A percentile compares a stretch with the other conserved stretches of the same genome.
Evolutionary conservation across 2,329 filamentous ascomycete species (phyloP).

Genomic region (Harringtonia aguacate): DNA sequence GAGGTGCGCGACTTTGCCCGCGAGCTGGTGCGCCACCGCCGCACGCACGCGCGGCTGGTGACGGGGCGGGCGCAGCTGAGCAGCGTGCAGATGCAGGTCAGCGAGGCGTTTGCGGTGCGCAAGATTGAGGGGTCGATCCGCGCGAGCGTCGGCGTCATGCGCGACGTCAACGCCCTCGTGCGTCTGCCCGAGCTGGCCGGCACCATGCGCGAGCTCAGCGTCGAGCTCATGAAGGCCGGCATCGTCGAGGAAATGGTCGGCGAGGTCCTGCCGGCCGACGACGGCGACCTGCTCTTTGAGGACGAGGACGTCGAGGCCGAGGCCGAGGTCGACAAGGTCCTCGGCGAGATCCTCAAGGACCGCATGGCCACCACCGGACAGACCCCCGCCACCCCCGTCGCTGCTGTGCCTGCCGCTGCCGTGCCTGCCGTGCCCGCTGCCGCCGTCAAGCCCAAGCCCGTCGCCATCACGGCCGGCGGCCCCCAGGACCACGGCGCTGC

Average conservation of each 20-base stretch:
- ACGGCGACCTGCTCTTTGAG: constrained; percentile 53
- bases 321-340: constrained; percentile 80
- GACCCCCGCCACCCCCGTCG: constrained; percentile 43
- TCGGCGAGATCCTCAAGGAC: constrained; percentile 83
- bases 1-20: constrained; percentile 83
- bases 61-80: constrained; percentile 87
- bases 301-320: constrained; percentile 67
- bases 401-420: constrained; percentile 35
- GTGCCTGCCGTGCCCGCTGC: constrained; percentile 33
- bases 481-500: constrained; percentile 32
- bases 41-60: constrained; percentile 60
- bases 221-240: constrained; percentile 85
- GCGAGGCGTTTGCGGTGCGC: constrained; percentile 87
- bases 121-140: constrained; percentile 92
- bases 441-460: constrained; percentile 27
- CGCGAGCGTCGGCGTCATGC: constrained; percentile 87
- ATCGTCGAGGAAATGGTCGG: constrained; percentile 97
- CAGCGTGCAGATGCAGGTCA: constrained; percentile 94
- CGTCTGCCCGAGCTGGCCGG: constrained; percentile 74
- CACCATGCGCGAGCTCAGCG: constrained; percentile 80
- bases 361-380: constrained; percentile 56
- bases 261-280: constrained; percentile 64
- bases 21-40: constrained; percentile 76
- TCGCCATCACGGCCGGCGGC: constrained; percentile 31
- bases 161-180: constrained; percentile 82